A percentile compares a stretch with the other conserved stretches of the same genome.
phyloP scores from a whole-genome alignment of 2,329 filamentous ascomycete species.

The Calonectria pseudoreteaudii region DNA sequence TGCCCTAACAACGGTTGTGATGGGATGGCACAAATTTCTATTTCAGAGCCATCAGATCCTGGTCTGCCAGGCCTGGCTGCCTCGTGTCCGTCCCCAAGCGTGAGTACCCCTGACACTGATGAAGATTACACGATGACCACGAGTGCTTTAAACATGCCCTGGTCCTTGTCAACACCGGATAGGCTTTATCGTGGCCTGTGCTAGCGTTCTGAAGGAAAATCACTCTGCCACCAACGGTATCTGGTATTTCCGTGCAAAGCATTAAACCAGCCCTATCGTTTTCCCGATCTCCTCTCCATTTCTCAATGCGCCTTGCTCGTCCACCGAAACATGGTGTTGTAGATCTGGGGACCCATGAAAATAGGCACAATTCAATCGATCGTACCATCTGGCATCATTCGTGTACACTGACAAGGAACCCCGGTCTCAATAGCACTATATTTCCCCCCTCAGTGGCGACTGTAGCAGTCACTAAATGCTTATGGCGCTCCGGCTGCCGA shows the following conservation, averaged over 20 bases:
- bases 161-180: conserved; percentile 22
- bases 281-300: background rate
- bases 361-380: conserved; percentile 36
- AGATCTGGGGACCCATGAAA: conserved; percentile 40
- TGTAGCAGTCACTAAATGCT: background rate
- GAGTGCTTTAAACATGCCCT: conserved; percentile 19
- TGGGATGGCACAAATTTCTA: conserved; percentile 24
- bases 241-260: conserved; percentile 15
- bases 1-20: conserved; percentile 19
- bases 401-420: conserved; percentile 26
- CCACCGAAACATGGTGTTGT: conserved; percentile 21
- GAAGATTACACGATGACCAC: conserved; percentile 26
- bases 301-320: conserved; percentile 22
- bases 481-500: background rate
- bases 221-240: conserved; percentile 17
- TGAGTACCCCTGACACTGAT: conserved; percentile 19
- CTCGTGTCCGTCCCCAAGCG: conserved; percentile 23
- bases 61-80: conserved; percentile 20
- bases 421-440: conserved; percentile 26
- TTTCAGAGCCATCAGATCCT: conserved; percentile 21
- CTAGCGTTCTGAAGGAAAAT: conserved; percentile 27
- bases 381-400: conserved; percentile 30
- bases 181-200: conserved; percentile 25
- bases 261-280: background rate
- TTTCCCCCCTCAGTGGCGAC: conserved; percentile 21